Conservation (phyloP, 345 rosid genomes). For the Syzygium grande region DNA sequence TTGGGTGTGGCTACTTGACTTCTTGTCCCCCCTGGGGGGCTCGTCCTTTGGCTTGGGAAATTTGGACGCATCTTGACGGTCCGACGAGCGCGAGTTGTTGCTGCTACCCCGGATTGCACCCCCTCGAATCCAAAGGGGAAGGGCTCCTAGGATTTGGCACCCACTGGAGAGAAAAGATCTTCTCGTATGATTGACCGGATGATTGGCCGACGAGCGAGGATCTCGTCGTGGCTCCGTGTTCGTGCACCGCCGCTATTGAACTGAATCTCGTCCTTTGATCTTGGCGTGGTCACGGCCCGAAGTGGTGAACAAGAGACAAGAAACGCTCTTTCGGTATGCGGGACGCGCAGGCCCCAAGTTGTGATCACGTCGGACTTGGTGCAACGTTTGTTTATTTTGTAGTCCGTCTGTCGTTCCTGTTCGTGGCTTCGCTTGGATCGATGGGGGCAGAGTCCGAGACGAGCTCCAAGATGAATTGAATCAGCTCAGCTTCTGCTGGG, state of each 20-base stretch:
- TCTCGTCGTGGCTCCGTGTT: neutral
- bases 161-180: neutral
- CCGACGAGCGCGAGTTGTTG: neutral
- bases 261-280: neutral
- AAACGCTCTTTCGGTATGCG: neutral
- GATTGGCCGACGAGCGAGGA: neutral
- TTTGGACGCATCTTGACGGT: neutral
- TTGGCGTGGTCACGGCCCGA: neutral
- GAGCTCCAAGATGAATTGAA: neutral
- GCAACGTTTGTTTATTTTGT: neutral
- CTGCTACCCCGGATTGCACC: neutral
- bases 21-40: neutral
- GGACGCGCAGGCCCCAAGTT: neutral
- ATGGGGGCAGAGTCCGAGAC: neutral
- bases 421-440: neutral
- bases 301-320: accelerated
- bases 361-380: neutral
- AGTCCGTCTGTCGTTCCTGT: neutral
- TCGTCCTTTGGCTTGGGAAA: neutral
- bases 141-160: neutral
- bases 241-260: neutral
- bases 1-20: neutral
- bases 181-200: neutral
- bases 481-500: neutral
- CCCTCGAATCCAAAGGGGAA: neutral